Evolutionary conservation across 1,139 yeast genomes (phyloP).

Genomic region (Geotrichum fermentans): DNA sequence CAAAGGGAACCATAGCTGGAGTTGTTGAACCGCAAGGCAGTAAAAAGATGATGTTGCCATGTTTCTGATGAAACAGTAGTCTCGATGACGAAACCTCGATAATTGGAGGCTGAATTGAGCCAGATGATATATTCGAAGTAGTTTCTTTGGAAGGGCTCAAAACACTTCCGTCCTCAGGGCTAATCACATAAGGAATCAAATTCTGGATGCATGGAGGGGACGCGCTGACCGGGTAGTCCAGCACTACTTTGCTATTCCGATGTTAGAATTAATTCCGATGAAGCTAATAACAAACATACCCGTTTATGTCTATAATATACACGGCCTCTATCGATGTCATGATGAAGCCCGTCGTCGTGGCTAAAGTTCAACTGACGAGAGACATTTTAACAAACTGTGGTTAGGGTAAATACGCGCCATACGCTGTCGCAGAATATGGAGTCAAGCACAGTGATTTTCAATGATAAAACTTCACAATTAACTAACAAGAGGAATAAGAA

Average conservation of each 20-base stretch:
- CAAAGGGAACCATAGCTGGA: conserved; percentile 49
- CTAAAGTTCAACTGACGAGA: not conserved
- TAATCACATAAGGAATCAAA: conserved; percentile 35
- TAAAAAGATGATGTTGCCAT: conserved; percentile 32
- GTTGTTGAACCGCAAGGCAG: conserved; percentile 34
- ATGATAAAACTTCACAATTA: no score
- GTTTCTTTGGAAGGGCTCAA: conserved; percentile 9
- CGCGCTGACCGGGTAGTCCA: conserved; percentile 52
- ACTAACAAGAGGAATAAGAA: no score
- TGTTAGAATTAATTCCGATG: no score
- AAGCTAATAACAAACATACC: conserved; percentile 37
- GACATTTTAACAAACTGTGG: no score
- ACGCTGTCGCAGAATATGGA: no score
- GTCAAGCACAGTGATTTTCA: no score
- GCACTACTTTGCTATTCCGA: conserved; percentile 46
- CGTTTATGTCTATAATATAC: conserved; percentile 56
- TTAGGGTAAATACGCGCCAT: no score
- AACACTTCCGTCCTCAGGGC: conserved; percentile 22
- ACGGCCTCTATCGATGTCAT: conserved; percentile 56
- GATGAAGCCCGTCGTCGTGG: not conserved
- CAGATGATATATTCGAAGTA: not conserved
- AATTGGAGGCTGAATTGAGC: conserved; percentile 19
- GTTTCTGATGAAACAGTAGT: conserved; percentile 33
- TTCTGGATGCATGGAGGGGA: conserved; percentile 50
- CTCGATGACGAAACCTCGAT: conserved; percentile 34